These are phyloP conservation scores for Prunus salicina DNA, from an alignment of 306 rosid species.

Conservation along the genomic window DNA sequence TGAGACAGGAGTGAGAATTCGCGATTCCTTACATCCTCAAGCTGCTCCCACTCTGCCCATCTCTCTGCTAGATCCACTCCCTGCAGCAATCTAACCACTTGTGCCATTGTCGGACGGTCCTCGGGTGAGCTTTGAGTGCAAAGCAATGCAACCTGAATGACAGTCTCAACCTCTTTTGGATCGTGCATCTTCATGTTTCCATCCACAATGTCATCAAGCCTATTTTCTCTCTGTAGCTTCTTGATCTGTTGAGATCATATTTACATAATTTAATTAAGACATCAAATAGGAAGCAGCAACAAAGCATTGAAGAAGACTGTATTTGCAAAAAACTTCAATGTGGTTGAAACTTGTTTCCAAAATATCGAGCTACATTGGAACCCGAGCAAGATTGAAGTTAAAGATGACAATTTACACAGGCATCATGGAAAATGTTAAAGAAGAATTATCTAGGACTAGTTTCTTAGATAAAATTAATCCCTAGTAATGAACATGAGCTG, in stretches of 20 bases:
- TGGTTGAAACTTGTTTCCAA: not conserved
- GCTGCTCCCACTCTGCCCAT: slow-evolving; percentile 84
- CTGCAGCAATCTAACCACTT: slow-evolving; percentile 60
- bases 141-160: slow-evolving; percentile 75
- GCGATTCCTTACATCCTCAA: slow-evolving; percentile 53
- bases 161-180: slow-evolving; percentile 57
- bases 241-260: slow-evolving; percentile 46
- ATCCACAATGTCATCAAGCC: slow-evolving; percentile 76
- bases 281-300: not conserved
- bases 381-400: not conserved
- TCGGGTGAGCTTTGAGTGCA: slow-evolving; percentile 72
- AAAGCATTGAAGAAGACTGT: not conserved
- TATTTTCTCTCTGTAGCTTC: slow-evolving; percentile 67
- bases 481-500: no score
- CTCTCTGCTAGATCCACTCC: slow-evolving; percentile 69
- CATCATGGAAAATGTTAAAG: no score
- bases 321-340: not conserved
- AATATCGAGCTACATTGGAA: not conserved
- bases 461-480: no score
- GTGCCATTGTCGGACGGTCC: slow-evolving; percentile 74
- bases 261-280: slow-evolving; percentile 2
- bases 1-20: slow-evolving; percentile 52
- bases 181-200: slow-evolving; percentile 56
- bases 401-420: not conserved
- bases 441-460: not conserved